Conservation (phyloP, 2,329 filamentous ascomycete genomes). For the Coleophoma crateriformis region DNA sequence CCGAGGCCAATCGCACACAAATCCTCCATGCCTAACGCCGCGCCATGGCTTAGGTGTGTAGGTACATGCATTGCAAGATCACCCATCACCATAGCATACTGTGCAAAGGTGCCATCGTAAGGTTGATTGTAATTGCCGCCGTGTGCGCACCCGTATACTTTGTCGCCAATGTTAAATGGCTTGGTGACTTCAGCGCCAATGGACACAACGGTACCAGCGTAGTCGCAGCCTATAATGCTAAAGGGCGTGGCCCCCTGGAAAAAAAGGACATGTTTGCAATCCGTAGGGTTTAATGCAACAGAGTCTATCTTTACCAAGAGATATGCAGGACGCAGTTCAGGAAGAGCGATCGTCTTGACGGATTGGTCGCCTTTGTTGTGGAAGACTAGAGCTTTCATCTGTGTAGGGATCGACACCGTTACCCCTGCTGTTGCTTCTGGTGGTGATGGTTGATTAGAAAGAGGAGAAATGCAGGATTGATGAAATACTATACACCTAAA, state of each 20-base stretch:
- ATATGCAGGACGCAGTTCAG: neutral
- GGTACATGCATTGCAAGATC: conserved; percentile 9
- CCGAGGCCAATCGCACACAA: conserved; percentile 7
- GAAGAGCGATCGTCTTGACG: neutral
- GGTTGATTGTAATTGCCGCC: conserved; percentile 5
- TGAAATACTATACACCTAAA: too few relatives aligned
- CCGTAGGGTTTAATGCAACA: conserved; percentile 12
- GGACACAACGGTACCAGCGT: conserved; percentile 8
- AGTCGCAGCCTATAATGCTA: conserved; percentile 10
- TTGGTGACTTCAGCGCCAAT: conserved; percentile 11
- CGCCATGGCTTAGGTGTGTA: neutral
- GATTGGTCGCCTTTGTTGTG: too few relatives aligned
- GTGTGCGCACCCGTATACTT: conserved; percentile 11
- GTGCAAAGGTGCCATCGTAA: conserved; percentile 12
- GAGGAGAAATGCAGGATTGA: too few relatives aligned
- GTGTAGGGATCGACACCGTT: too few relatives aligned
- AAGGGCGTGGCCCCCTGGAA: conserved; percentile 1
- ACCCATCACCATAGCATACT: conserved; percentile 11
- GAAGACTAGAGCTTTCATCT: too few relatives aligned
- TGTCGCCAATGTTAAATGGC: conserved; percentile 9
- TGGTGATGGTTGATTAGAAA: too few relatives aligned
- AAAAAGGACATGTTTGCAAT: conserved; percentile 6
- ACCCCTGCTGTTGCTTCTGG: too few relatives aligned
- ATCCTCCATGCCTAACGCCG: neutral
- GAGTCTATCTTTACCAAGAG: conserved; percentile 1